Evolutionary conservation across 768 basidiomycete species (phyloP), one percentile per base, ranked within the genome.

Genomic region (Lentinula detonsa): DNA sequence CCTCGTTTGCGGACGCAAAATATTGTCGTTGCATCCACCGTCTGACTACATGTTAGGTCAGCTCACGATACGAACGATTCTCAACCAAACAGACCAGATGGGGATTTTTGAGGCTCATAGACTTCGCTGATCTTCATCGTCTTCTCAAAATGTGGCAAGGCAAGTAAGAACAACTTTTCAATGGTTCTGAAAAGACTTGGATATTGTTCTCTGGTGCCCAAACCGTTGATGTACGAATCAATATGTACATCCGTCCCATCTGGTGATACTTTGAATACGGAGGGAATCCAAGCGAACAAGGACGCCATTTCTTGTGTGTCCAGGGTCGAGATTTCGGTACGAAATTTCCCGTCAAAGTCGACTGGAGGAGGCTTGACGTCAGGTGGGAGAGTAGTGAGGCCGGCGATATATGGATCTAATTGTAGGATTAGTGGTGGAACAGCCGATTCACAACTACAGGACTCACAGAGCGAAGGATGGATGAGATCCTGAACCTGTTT

Each of bases 201-300:
- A 42, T 37, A 60, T 8, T 57, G 11, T 28, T 63, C 65, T 6
- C 65, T 55, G 9, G 65, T 59, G 3, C 65, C 65, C 11, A 65
- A 37, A 7, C 64, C 64, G 52, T 66, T 66, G 42, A 66, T 66
- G 58, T 66, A 66, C 5, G 61, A 61, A 8, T 63, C 35, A 37
- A 66, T 66, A 15, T 42, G 57, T 7, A 63, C 62, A 16, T 58
- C 59, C 28, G 35, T 65, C n/a, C 64, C 61, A 50, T 65, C 64
- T 11, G 53, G 11, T 1, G 53, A 58, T 21, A 66, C 62, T 31
- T 48, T 56, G 34, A 66, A 66, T 28, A 66, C 48, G 3, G 65
- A 63, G 2, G 64, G 64, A 1, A 66, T 62, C 65, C 65, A 65
- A 11, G 64, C 55, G 48, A 58, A 65, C 4, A 13, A 10, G 9